Evolutionary conservation across 176 grass and related monocot species (phyloP).

Genomic region (Saccharum officinarum): DNA sequence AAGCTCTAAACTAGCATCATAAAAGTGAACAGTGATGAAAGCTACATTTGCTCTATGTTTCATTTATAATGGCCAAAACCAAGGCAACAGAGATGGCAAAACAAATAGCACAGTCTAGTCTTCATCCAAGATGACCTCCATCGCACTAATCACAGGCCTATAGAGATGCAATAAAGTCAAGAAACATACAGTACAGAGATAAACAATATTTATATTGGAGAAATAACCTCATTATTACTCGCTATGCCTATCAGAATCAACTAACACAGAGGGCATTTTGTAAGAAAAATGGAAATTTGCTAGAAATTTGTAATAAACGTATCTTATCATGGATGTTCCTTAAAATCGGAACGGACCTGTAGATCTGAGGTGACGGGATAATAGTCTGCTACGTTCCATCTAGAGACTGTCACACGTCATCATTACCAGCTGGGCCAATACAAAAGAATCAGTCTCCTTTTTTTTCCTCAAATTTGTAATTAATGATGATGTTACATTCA

Average conservation of each 20-base stretch:
- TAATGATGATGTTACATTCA: constrained; percentile 41
- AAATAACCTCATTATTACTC: neutral
- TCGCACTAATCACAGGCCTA: constrained; percentile 75
- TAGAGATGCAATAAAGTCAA: constrained; percentile 57
- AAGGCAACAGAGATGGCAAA: constrained; percentile 11
- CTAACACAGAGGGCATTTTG: neutral
- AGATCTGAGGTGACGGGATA: constrained; percentile 56
- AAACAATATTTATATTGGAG: neutral
- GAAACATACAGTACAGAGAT: constrained; percentile 18
- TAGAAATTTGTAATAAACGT: constrained; percentile 19
- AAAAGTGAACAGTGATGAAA: constrained; percentile 31
- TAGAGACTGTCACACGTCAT: constrained; percentile 80
- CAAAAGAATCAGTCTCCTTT: constrained; percentile 63
- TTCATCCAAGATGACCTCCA: constrained; percentile 61
- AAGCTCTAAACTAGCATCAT: constrained; percentile 22
- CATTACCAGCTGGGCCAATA: constrained; percentile 78
- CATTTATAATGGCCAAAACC: constrained; percentile 7
- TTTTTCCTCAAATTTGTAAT: constrained; percentile 37
- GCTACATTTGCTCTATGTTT: constrained; percentile 3
- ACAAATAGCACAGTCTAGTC: constrained; percentile 38
- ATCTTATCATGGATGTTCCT: constrained; percentile 42
- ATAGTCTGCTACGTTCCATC: constrained; percentile 65
- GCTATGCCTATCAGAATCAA: constrained; percentile 17
- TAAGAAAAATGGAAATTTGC: constrained; percentile 15
- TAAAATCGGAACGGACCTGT: constrained; percentile 59